These are phyloP conservation scores for Paracoccidioides brasiliensis DNA, from an alignment of 2,329 filamentous ascomycete genomes.

Conservation along the genomic window DNA sequence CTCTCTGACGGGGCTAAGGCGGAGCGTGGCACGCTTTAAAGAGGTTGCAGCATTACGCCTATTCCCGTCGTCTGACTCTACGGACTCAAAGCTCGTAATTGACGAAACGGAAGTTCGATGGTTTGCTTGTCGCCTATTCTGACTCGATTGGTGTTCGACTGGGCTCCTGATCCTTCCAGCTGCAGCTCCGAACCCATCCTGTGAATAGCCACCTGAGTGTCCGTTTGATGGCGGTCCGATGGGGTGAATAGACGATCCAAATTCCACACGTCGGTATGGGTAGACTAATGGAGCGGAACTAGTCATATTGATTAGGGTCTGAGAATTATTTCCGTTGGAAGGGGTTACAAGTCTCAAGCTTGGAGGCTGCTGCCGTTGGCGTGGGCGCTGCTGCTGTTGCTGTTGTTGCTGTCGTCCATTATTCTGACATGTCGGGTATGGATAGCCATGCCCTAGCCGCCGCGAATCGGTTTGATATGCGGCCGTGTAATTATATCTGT, in stretches of 20 bases:
- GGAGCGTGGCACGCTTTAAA: conserved; percentile 10
- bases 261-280: not conserved
- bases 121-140: conserved; percentile 4
- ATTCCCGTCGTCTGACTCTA: conserved; percentile 13
- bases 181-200: not conserved
- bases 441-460: not conserved
- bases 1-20: conserved; percentile 15
- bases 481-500: not conserved
- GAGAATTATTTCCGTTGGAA: not conserved
- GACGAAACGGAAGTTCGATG: conserved; percentile 4
- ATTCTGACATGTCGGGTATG: not conserved
- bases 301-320: not conserved
- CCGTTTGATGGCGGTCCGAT: not conserved
- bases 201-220: not conserved
- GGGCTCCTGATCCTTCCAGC: not conserved
- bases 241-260: not conserved
- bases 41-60: conserved; percentile 8
- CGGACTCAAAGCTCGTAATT: conserved; percentile 16
- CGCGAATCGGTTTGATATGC: not conserved
- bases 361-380: not conserved
- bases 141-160: not conserved
- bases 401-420: not conserved
- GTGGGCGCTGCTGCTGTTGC: not conserved
- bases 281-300: not conserved
- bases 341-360: not conserved